A percentile compares a stretch with the other conserved stretches of the same genome.
phyloP scores from a whole-genome alignment of 2,329 filamentous ascomycete genomes.

The Epicoccum sorghinum region DNA sequence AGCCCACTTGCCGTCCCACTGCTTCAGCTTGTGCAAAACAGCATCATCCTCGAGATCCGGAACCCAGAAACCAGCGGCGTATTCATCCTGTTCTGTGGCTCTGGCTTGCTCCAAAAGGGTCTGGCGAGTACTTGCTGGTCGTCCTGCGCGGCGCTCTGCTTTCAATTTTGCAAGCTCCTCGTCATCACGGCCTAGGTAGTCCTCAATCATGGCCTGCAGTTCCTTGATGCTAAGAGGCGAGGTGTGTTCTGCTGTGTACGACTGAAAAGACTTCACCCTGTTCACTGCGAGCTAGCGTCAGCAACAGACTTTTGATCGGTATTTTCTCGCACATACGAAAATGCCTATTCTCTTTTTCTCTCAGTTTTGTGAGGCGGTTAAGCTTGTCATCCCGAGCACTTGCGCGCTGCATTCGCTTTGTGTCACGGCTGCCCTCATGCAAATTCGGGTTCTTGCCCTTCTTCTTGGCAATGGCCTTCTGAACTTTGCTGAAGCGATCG shows the following conservation, averaged over 20 bases:
- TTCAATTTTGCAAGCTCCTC: conserved; percentile 71
- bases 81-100: conserved; percentile 76
- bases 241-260: conserved; percentile 62
- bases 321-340: conserved; percentile 61
- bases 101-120: conserved; percentile 77
- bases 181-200: conserved; percentile 66
- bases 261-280: conserved; percentile 74
- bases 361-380: conserved; percentile 70
- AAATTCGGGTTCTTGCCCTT: conserved; percentile 74
- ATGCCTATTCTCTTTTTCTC: conserved; percentile 75
- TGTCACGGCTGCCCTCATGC: conserved; percentile 88
- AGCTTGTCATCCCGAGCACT: conserved; percentile 82
- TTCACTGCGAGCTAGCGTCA: conserved; percentile 58
- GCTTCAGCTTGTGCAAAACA: conserved; percentile 68
- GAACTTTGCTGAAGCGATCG: conserved; percentile 78
- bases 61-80: conserved; percentile 82
- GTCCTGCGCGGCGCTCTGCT: conserved; percentile 74
- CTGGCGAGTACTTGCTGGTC: conserved; percentile 78
- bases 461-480: conserved; percentile 91
- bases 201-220: conserved; percentile 59
- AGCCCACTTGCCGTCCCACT: conserved; percentile 86
- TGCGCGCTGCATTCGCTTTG: conserved; percentile 79
- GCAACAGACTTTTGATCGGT: background rate
- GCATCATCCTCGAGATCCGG: conserved; percentile 75
- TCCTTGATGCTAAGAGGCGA: conserved; percentile 56